Evolutionary conservation across 768 basidiomycete genomes (phyloP).

Genomic region (Megacollybia marginata): DNA sequence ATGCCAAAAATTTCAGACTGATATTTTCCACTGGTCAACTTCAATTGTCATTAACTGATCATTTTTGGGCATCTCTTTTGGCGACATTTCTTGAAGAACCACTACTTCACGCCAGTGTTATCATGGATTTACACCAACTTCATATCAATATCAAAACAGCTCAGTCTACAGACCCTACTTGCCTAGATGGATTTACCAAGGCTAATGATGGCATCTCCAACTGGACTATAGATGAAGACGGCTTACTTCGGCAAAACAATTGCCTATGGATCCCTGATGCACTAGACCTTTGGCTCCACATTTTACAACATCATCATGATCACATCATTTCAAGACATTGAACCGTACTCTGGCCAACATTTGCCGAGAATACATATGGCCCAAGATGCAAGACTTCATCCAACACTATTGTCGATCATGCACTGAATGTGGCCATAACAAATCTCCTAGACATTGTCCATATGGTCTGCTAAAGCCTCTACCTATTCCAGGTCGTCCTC

Average conservation of each 20-base stretch:
- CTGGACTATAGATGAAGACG: too few species aligned
- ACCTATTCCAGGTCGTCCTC: constrained; percentile 12
- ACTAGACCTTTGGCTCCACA: constrained; percentile 12
- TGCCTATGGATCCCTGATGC: too few species aligned
- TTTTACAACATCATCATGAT: constrained; percentile 18
- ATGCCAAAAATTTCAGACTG: too few species aligned
- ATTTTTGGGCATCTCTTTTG: constrained; percentile 10
- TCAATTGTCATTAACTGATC: constrained; percentile 10
- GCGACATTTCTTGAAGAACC: constrained; percentile 7
- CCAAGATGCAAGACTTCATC: constrained; percentile 2
- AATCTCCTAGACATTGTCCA: constrained; percentile 9
- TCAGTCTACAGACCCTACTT: not conserved
- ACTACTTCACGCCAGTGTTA: constrained; percentile 9
- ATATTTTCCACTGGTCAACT: constrained; percentile 5
- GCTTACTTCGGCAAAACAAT: too few species aligned
- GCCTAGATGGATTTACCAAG: too few species aligned
- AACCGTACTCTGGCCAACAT: constrained; percentile 13
- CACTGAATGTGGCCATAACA: constrained; percentile 13
- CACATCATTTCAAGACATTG: constrained; percentile 20
- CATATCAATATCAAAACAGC: constrained; percentile 8
- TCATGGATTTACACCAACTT: constrained; percentile 14
- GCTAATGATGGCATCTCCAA: constrained; percentile 3
- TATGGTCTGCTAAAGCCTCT: constrained; percentile 15
- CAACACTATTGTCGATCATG: constrained; percentile 17
- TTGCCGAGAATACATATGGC: not conserved